These are phyloP conservation scores for Pseudogymnoascus verrucosus DNA, from an alignment of 2,329 filamentous ascomycete species.

Conservation along the genomic window DNA sequence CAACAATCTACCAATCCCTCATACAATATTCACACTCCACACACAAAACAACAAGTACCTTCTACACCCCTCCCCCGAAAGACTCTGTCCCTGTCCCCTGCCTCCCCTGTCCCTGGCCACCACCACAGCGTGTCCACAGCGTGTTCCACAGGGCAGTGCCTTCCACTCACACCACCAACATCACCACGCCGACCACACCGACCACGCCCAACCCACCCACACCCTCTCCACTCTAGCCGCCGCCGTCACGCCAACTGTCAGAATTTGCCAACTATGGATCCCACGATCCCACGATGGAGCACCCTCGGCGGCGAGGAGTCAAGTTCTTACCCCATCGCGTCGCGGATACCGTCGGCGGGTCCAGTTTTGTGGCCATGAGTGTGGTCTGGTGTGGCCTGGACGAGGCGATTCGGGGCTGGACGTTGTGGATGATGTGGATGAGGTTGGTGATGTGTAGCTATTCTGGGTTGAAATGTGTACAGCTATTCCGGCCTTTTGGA, in stretches of 20 bases:
- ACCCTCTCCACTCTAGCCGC: neutral
- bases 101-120: neutral
- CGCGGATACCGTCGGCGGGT: constrained; percentile 4
- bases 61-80: neutral
- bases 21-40: neutral
- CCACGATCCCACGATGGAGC: neutral
- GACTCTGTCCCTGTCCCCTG: neutral
- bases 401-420: too few species aligned
- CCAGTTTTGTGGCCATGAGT: neutral
- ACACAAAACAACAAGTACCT: neutral
- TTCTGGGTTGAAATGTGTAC: neutral
- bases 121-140: neutral
- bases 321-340: constrained; percentile 1
- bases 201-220: neutral
- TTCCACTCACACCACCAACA: neutral
- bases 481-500: neutral
- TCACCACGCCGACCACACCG: neutral
- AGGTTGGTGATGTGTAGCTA: neutral
- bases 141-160: neutral
- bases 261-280: neutral
- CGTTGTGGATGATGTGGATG: neutral
- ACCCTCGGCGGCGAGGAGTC: neutral
- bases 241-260: constrained; percentile 7
- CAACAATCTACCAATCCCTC: neutral
- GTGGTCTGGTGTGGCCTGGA: neutral